These are phyloP conservation scores for Kazachstania sp. DNA, from an alignment of 1,139 yeast species.

Conservation along the genomic window DNA sequence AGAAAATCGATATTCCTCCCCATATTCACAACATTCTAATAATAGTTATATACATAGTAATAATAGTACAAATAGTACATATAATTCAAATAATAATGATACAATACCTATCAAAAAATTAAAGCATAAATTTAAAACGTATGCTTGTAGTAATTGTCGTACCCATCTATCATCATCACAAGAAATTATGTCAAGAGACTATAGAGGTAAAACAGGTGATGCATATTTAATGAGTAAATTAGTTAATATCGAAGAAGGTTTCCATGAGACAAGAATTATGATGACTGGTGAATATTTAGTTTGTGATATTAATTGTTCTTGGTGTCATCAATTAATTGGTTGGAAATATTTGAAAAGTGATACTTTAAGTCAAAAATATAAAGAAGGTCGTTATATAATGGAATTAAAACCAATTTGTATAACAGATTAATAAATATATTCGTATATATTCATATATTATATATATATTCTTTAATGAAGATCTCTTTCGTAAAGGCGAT, in stretches of 20 bases:
- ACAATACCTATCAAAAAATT: not conserved
- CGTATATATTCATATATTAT: not conserved
- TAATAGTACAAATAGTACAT: not conserved
- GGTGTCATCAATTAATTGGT: conserved; percentile 36
- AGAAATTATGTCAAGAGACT: conserved; percentile 35
- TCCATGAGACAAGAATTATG: conserved; percentile 35
- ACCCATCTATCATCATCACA: conserved; percentile 37
- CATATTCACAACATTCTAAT: not conserved
- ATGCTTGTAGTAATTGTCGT: conserved; percentile 36
- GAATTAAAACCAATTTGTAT: conserved; percentile 32
- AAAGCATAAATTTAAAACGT: conserved; percentile 24
- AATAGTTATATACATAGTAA: too few relatives aligned
- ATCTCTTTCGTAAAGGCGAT: not conserved
- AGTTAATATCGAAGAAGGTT: conserved; percentile 33
- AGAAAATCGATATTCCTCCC: too few relatives aligned
- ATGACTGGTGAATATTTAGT: conserved; percentile 38
- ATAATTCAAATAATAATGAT: not conserved
- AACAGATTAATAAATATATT: conserved; percentile 6
- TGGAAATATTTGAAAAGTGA: conserved; percentile 38
- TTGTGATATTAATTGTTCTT: conserved; percentile 37
- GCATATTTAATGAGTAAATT: conserved; percentile 37
- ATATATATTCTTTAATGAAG: not conserved
- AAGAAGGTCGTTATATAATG: conserved; percentile 38
- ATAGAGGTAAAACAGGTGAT: conserved; percentile 37
- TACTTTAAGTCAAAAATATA: conserved; percentile 33